Evolutionary conservation across 1,284 basidiomycete genomes (phyloP).

Genomic region (Ustilago curta): DNA sequence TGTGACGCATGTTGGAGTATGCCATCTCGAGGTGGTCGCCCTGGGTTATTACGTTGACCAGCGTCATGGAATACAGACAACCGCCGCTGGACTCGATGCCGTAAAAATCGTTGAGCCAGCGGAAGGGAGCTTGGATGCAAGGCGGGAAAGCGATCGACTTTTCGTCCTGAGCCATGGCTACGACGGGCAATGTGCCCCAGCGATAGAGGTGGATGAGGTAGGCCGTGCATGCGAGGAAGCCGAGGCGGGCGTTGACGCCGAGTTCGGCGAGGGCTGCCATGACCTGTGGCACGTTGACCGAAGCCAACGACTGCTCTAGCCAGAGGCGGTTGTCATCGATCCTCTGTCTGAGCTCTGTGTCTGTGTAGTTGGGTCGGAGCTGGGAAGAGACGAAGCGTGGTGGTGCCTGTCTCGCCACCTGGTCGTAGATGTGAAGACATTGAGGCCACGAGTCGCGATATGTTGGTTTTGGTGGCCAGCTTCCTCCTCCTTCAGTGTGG

Average conservation of each 20-base stretch:
- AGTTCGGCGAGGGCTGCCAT: conserved; percentile 25
- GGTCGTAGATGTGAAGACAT: conserved; percentile 41
- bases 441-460: conserved; percentile 46
- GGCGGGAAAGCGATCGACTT: conserved; percentile 34
- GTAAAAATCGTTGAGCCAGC: conserved; percentile 48
- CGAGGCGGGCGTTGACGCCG: conserved; percentile 32
- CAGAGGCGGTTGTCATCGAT: conserved; percentile 46
- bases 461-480: conserved; percentile 45
- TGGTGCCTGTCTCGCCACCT: conserved; percentile 34
- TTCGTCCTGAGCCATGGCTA: conserved; percentile 51
- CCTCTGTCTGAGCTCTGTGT: conserved; percentile 28
- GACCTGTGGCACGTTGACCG: conserved; percentile 26
- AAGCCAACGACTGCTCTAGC: conserved; percentile 25
- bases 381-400: conserved; percentile 43
- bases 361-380: conserved; percentile 41
- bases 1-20: conserved; percentile 53
- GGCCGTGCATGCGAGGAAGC: conserved; percentile 44
- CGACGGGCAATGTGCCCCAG: conserved; percentile 48
- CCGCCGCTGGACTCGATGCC: conserved; percentile 49
- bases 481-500: conserved; percentile 39
- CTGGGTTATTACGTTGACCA: conserved; percentile 35
- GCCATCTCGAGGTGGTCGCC: conserved; percentile 26
- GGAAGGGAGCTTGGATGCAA: conserved; percentile 31
- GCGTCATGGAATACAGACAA: conserved; percentile 47
- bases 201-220: conserved; percentile 49